Percentiles rank a stretch among this genome's conserved stretches.
Evolutionary conservation across 2,329 filamentous ascomycete species (phyloP).

Genomic region (Cladophialophora immunda): DNA sequence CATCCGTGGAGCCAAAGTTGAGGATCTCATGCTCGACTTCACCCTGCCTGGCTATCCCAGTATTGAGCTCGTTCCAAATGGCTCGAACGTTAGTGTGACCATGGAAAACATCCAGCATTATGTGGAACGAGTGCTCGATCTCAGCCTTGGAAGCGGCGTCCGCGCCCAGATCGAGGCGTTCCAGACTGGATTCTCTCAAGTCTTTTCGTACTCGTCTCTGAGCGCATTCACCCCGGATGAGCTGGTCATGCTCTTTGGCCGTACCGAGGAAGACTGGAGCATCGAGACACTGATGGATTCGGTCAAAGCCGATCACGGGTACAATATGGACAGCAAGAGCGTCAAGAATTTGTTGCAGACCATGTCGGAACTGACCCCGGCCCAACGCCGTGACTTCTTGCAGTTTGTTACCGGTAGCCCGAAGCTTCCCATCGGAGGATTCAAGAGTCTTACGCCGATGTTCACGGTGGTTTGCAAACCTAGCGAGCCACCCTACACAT

Average conservation of each 20-base stretch:
- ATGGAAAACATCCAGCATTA: conserved; percentile 93
- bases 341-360: conserved; percentile 91
- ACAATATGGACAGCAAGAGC: conserved; percentile 97
- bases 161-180: conserved; percentile 91
- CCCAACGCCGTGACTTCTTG: conserved; percentile 88
- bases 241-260: conserved; percentile 91
- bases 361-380: conserved; percentile 83
- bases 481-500: conserved; percentile 90
- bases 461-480: conserved; percentile 99
- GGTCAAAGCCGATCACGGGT: conserved; percentile 97
- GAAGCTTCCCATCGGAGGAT: conserved; percentile 97
- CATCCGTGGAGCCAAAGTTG: conserved; percentile 79
- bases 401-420: conserved; percentile 98
- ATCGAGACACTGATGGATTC: conserved; percentile 98
- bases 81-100: conserved; percentile 77
- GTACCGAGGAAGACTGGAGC: conserved; percentile 94
- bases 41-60: conserved; percentile 89
- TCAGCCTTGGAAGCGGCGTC: conserved; percentile 89
- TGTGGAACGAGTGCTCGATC: conserved; percentile 86
- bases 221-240: conserved; percentile 95
- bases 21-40: conserved; percentile 92
- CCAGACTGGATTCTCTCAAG: conserved; percentile 87
- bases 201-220: conserved; percentile 93
- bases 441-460: conserved; percentile 96
- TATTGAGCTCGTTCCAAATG: conserved; percentile 81